phyloP scores from a whole-genome alignment of 2,329 filamentous ascomycete genomes.

The Coniochaeta ligniaria region DNA sequence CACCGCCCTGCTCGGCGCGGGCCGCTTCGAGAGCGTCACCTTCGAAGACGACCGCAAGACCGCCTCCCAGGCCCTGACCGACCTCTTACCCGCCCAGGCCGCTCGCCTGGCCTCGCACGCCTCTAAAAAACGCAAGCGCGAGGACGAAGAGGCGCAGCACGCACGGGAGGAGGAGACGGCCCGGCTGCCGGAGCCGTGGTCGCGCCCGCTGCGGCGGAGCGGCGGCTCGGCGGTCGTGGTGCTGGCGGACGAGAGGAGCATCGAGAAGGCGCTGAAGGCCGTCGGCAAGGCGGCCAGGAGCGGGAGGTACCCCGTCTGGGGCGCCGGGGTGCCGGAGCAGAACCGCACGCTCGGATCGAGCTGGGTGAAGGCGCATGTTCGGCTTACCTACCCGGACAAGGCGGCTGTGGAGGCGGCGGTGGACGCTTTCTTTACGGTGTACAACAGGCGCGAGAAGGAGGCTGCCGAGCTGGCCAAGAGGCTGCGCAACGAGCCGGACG shows the following conservation, averaged over 20 bases:
- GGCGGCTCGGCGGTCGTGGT: conserved; percentile 75
- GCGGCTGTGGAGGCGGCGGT: conserved; percentile 62
- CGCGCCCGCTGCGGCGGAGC: conserved; percentile 60
- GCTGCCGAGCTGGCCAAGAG: conserved; percentile 54
- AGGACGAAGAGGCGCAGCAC: conserved; percentile 51
- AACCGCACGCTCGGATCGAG: conserved; percentile 49
- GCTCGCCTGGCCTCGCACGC: conserved; percentile 28
- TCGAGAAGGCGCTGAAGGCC: conserved; percentile 71
- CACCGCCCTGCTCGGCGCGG: conserved; percentile 63
- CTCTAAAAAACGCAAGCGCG: conserved; percentile 45
- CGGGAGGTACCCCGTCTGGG: conserved; percentile 62
- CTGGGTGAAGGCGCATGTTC: conserved; percentile 60
- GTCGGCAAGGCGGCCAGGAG: conserved; percentile 53
- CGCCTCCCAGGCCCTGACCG: conserved; percentile 12
- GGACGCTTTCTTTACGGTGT: conserved; percentile 82
- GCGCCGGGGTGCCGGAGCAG: conserved; percentile 47
- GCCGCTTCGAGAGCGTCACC: conserved; percentile 67
- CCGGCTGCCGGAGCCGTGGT: conserved; percentile 66
- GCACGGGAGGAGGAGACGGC: conserved; percentile 50
- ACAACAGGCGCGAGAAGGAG: conserved; percentile 62
- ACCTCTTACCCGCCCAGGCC: conserved; percentile 33
- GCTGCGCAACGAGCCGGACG: conserved; percentile 74
- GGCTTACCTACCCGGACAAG: conserved; percentile 63
- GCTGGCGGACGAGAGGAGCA: conserved; percentile 76
- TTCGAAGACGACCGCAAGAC: conserved; percentile 59